Evolutionary conservation across 192 early-diverging fungal species (phyloP).

Genomic region (Linnemannia hyalina): DNA sequence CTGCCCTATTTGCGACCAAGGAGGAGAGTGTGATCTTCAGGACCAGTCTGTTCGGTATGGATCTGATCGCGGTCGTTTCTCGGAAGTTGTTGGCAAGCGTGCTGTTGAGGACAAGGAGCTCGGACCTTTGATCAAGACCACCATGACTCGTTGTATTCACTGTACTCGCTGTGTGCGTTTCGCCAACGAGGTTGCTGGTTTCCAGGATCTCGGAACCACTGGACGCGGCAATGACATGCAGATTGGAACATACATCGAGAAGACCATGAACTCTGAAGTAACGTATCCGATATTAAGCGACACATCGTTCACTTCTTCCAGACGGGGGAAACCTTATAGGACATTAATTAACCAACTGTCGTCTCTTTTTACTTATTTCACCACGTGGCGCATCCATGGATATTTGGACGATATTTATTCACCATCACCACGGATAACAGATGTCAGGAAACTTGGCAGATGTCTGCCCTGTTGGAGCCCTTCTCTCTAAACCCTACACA

Average conservation of each 20-base stretch:
- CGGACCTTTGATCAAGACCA: slow-evolving; percentile 95
- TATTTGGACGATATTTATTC: not conserved
- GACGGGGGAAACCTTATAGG: not conserved
- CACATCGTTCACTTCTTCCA: not conserved
- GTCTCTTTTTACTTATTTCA: not conserved
- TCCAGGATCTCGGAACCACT: slow-evolving; percentile 93
- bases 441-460: slow-evolving; percentile 99
- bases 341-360: not conserved
- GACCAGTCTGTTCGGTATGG: slow-evolving; percentile 98
- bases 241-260: slow-evolving; percentile 96
- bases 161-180: slow-evolving; percentile 99
- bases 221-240: slow-evolving; percentile 99
- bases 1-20: slow-evolving; percentile 99
- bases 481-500: slow-evolving; percentile 97
- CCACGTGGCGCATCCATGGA: not conserved
- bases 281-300: slow-evolving; percentile 6
- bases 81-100: slow-evolving; percentile 89
- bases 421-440: not conserved
- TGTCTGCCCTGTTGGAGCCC: slow-evolving; percentile 98
- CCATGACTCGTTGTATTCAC: slow-evolving; percentile 99
- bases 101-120: slow-evolving; percentile 99
- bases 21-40: slow-evolving; percentile 99
- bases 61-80: slow-evolving; percentile 92
- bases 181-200: slow-evolving; percentile 97
- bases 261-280: slow-evolving; percentile 85